Base-by-base conservation (phyloP, 2,329 filamentous ascomycete species). In the Cadophora sp. region DNA sequence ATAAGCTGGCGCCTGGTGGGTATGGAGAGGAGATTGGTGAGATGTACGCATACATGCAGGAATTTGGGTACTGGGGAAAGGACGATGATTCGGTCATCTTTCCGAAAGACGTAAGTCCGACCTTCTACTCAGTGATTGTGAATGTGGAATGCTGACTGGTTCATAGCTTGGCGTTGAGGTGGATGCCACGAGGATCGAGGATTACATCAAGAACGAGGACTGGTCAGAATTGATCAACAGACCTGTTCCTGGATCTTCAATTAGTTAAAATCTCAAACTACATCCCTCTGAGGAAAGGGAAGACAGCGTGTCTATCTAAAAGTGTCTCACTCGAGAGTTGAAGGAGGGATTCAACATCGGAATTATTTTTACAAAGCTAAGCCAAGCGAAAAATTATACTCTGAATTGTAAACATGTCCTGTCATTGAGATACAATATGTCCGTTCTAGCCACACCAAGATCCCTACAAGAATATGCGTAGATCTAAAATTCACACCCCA, bases 31-130 rank as follows among this genome's bases (percentile, higher is more conserved):
- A 81, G 66, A 61, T 80, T 19, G 76, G 68, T 0, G 78, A 80
- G 51, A 80, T 79, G 74, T 77, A 74, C 60, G 69, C 64, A 1
- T 73, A 72, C 65, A 50, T 53, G 26, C 31, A 62, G n/a, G 72
- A 74, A 26, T 79, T 75, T 72, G 79, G 80, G 1, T 81, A 80
- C 66, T 76, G 79, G 71, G 79, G 78, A 0, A 70, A 76, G 0
- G 77, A 80, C 66, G 74, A 76, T 46, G 8, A 55, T 11, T 73
- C 69, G 29, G 74, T 80, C 11, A 60, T 71, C 11, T 65, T 50
- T 24, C 50, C 50, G 4, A 64, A 73, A 22, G 65, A 73, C 67
- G 68, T 73, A 34, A 71, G 68, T 64, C 31, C 61, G 34, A 6
- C 24, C 3, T 14, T 3, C 12, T 48, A 1, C 11, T 24, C 8